Evolutionary conservation across 441 rosid genomes (phyloP).

Genomic region (Erysimum cheiri): DNA sequence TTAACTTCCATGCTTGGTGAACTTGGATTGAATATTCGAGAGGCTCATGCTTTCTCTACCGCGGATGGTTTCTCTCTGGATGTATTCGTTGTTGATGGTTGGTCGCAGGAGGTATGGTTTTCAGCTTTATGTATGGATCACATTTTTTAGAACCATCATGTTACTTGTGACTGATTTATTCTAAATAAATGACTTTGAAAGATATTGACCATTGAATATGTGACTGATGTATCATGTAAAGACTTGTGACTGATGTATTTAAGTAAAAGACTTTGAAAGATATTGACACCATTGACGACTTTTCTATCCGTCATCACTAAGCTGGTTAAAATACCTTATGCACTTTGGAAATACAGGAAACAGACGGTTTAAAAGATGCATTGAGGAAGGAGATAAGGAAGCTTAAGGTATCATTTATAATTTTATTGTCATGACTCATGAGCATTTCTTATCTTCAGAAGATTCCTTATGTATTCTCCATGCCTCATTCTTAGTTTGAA

Average conservation of each 20-base stretch:
- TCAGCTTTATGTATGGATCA: conserved; percentile 17
- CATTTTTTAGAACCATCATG: conserved; percentile 18
- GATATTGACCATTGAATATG: neutral
- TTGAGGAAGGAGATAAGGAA: conserved; percentile 73
- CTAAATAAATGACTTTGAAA: neutral
- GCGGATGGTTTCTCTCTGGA: conserved; percentile 89
- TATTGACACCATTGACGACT: conserved; percentile 5
- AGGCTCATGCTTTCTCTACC: conserved; percentile 95
- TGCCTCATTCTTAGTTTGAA: conserved; percentile 13
- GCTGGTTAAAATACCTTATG: conserved; percentile 36
- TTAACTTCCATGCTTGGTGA: conserved; percentile 87
- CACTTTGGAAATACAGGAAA: conserved; percentile 57
- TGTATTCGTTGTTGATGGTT: conserved; percentile 96
- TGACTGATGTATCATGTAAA: neutral
- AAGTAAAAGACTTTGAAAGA: neutral
- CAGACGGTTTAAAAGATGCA: conserved; percentile 70
- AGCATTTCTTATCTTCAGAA: conserved; percentile 13
- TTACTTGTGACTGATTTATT: conserved; percentile 9
- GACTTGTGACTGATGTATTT: neutral
- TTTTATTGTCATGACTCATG: neutral
- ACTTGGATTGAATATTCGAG: conserved; percentile 89
- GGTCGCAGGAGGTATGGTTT: conserved; percentile 78
- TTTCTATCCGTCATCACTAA: conserved; percentile 32
- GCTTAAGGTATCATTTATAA: conserved; percentile 61
- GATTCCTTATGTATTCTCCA: neutral